Percentiles rank a stretch among this genome's conserved stretches.
These are phyloP conservation scores for Lactarius trivialis DNA, from an alignment of 768 basidiomycete species.

Conservation along the genomic window DNA sequence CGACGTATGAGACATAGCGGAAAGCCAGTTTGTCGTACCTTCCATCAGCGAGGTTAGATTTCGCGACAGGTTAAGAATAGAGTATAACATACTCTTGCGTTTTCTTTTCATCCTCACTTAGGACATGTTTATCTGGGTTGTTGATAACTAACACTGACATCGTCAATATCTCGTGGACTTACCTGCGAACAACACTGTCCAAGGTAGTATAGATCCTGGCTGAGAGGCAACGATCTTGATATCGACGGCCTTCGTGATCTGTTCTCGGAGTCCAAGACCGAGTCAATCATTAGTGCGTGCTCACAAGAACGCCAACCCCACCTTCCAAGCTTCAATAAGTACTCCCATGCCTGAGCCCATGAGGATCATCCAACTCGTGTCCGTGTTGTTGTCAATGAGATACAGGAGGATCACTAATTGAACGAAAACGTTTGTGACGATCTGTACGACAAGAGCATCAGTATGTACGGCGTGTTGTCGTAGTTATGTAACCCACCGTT, in stretches of 20 bases:
- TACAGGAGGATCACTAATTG: slow-evolving; percentile 86
- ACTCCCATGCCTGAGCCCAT: slow-evolving; percentile 79
- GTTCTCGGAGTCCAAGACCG: not conserved
- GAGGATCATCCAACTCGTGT: slow-evolving; percentile 98
- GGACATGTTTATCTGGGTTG: slow-evolving; percentile 77
- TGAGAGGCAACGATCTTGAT: slow-evolving; percentile 60
- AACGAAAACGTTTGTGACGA: slow-evolving; percentile 92
- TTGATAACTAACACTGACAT: slow-evolving; percentile 12
- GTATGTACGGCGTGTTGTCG: slow-evolving; percentile 37
- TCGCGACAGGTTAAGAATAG: not conserved
- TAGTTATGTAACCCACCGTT: slow-evolving; percentile 1
- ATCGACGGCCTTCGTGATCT: slow-evolving; percentile 90
- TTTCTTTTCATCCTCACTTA: slow-evolving; percentile 96
- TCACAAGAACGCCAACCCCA: slow-evolving; percentile 26
- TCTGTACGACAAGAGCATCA: slow-evolving; percentile 32
- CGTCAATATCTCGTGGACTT: slow-evolving; percentile 25
- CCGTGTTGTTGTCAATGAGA: slow-evolving; percentile 89
- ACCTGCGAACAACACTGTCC: slow-evolving; percentile 79
- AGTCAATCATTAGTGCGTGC: not conserved
- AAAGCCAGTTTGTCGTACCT: slow-evolving; percentile 92
- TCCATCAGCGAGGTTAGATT: slow-evolving; percentile 2
- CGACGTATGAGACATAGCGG: slow-evolving; percentile 87
- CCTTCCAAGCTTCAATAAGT: slow-evolving; percentile 93
- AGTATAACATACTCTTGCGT: slow-evolving; percentile 78
- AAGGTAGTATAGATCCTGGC: slow-evolving; percentile 65